Conservation (phyloP, 306 rosid species). For the Medicago ruthenica region DNA sequence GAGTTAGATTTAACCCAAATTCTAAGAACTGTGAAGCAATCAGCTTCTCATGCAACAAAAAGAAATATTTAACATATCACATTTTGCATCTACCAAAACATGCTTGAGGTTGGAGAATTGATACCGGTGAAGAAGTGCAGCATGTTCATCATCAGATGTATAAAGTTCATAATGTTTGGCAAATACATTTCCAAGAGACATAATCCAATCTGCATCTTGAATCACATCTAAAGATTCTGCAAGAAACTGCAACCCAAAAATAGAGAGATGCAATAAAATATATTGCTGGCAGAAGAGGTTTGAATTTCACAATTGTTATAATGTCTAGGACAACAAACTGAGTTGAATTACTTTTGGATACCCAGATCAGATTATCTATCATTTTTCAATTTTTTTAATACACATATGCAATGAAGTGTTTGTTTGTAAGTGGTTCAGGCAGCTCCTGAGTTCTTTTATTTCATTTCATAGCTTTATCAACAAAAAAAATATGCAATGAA, state of each 20-base stretch:
- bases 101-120: conserved; percentile 39
- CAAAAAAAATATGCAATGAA: conserved; percentile 34
- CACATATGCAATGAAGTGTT: conserved; percentile 28
- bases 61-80: conserved; percentile 31
- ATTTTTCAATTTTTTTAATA: conserved; percentile 12
- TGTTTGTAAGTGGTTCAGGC: no score
- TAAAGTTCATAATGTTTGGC: conserved; percentile 90
- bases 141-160: conserved; percentile 86
- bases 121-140: conserved; percentile 96
- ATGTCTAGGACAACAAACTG: conserved; percentile 14
- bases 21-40: conserved; percentile 9
- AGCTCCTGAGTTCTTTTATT: no score
- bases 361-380: conserved; percentile 21
- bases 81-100: conserved; percentile 40
- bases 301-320: conserved; percentile 31
- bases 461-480: no score
- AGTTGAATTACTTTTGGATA: conserved; percentile 14
- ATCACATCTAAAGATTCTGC: conserved; percentile 96
- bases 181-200: conserved; percentile 88
- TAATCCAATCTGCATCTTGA: conserved; percentile 86
- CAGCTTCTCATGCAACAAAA: conserved; percentile 32
- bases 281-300: conserved; percentile 32
- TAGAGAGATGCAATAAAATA: conserved; percentile 40
- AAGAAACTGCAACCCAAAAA: conserved; percentile 75
- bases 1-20: conserved; percentile 1